Evolutionary conservation across 1,284 basidiomycete genomes (phyloP).

Genomic region (Ceratorhiza oryzae-sativae): DNA sequence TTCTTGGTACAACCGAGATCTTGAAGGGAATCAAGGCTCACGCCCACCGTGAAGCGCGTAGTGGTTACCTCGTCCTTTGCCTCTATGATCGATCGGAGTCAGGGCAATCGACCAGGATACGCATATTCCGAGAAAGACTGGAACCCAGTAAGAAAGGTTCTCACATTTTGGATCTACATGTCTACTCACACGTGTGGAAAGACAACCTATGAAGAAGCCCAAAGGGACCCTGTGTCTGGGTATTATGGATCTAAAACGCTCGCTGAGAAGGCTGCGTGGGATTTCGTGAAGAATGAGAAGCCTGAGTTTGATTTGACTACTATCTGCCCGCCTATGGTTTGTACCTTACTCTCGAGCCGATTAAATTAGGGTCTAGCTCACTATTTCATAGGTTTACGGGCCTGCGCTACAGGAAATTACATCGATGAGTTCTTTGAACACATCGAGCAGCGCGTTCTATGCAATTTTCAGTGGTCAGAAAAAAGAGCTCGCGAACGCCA

Average conservation of each 20-base stretch:
- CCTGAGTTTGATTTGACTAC: constrained; percentile 42
- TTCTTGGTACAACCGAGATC: constrained; percentile 55
- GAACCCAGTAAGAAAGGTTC: constrained; percentile 47
- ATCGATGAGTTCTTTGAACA: constrained; percentile 6
- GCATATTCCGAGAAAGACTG: constrained; percentile 48
- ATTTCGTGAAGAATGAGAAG: constrained; percentile 42
- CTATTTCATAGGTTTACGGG: constrained; percentile 1
- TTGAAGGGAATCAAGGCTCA: constrained; percentile 49
- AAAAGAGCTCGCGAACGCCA: constrained; percentile 8
- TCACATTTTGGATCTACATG: constrained; percentile 4
- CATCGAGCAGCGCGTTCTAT: constrained; percentile 14
- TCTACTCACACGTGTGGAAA: not conserved
- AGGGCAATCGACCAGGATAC: constrained; percentile 43
- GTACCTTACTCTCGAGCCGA: not conserved
- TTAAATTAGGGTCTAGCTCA: not conserved
- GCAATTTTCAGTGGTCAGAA: constrained; percentile 13
- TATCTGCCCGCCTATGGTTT: constrained; percentile 42
- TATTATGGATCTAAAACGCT: constrained; percentile 48
- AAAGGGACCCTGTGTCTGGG: constrained; percentile 40
- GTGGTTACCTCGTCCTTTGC: constrained; percentile 56
- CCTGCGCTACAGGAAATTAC: constrained; percentile 22
- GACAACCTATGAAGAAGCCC: constrained; percentile 38
- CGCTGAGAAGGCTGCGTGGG: constrained; percentile 46
- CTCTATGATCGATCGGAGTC: constrained; percentile 44
- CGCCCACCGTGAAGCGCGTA: constrained; percentile 51